phyloP scores from a whole-genome alignment of 164 flowering plant species.

The Malania oleifera region DNA sequence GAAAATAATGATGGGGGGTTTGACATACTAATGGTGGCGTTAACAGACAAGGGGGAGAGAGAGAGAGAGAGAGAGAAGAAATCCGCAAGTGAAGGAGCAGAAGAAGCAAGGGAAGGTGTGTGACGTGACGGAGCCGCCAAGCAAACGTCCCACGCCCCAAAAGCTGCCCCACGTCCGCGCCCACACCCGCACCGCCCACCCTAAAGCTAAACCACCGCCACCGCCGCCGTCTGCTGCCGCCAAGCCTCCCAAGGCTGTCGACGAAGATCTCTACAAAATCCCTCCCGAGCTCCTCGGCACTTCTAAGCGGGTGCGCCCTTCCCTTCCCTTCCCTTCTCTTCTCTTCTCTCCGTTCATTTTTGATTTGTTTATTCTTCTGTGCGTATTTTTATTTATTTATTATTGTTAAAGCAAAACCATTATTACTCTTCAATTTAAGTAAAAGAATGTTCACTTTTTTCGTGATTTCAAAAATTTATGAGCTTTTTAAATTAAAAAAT shows the following conservation, averaged over 20 bases:
- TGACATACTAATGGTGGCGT: no score
- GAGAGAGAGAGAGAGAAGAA: conserved; percentile 14
- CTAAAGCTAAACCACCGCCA: no score
- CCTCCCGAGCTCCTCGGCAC: conserved; percentile 47
- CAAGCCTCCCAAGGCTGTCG: conserved; percentile 28
- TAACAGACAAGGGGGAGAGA: conserved; percentile 8
- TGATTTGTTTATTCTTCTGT: no score
- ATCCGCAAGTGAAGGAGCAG: conserved; percentile 22
- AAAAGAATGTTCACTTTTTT: background rate
- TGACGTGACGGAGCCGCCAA: conserved; percentile 34
- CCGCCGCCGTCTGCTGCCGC: background rate
- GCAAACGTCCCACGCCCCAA: conserved; percentile 13
- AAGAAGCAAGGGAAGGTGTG: conserved; percentile 26
- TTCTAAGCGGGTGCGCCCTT: conserved; percentile 18
- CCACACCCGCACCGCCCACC: no score
- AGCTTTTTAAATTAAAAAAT: no score
- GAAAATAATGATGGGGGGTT: no score
- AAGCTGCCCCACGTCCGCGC: conserved; percentile 9
- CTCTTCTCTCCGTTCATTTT: no score
- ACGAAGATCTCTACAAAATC: conserved; percentile 60
- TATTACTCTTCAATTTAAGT: no score
- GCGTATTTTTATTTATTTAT: no score
- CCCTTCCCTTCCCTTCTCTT: background rate
- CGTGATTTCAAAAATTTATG: background rate
- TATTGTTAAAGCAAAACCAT: background rate